Conservation (phyloP, 2,329 filamentous ascomycete genomes). For the Westerdykella sp. region DNA sequence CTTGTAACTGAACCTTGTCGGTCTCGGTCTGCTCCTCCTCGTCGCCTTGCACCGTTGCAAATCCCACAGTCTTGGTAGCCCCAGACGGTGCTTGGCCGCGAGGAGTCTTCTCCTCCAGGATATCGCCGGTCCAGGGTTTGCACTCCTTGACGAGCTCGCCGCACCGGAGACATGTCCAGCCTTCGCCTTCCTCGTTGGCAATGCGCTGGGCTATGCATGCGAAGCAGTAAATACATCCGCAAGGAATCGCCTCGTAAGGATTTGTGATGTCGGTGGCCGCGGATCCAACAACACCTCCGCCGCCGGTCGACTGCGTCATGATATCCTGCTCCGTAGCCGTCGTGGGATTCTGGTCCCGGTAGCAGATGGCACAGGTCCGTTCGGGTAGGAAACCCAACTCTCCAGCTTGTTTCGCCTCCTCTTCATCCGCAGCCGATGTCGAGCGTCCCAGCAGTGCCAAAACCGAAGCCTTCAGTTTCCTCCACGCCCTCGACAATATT, state of each 20-base stretch:
- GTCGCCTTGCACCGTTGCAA: conserved; percentile 21
- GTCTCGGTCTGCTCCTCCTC: conserved; percentile 7
- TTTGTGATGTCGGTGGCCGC: conserved; percentile 93
- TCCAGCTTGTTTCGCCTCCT: conserved; percentile 51
- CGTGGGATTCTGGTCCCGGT: conserved; percentile 80
- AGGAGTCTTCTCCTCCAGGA: conserved; percentile 53
- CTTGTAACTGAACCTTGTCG: conserved; percentile 13
- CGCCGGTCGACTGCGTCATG: conserved; percentile 55
- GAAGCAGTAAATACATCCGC: conserved; percentile 92
- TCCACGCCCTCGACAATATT: conserved; percentile 83
- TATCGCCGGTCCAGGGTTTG: conserved; percentile 85
- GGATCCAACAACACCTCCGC: conserved; percentile 75
- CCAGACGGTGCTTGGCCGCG: conserved; percentile 1
- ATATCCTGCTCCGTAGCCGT: conserved; percentile 63
- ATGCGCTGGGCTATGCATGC: conserved; percentile 87
- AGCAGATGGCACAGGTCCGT: conserved; percentile 93
- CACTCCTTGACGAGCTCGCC: conserved; percentile 79
- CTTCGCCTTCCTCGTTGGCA: conserved; percentile 88
- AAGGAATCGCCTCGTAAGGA: conserved; percentile 85
- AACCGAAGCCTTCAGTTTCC: conserved; percentile 58
- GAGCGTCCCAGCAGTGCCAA: conserved; percentile 46
- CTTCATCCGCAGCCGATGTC: conserved; percentile 41
- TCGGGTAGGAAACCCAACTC: conserved; percentile 84
- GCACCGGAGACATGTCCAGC: conserved; percentile 86
- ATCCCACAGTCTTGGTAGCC: conserved; percentile 20